Evolutionary conservation across 1,284 basidiomycete genomes (phyloP).

Genomic region (Malassezia obtusa): DNA sequence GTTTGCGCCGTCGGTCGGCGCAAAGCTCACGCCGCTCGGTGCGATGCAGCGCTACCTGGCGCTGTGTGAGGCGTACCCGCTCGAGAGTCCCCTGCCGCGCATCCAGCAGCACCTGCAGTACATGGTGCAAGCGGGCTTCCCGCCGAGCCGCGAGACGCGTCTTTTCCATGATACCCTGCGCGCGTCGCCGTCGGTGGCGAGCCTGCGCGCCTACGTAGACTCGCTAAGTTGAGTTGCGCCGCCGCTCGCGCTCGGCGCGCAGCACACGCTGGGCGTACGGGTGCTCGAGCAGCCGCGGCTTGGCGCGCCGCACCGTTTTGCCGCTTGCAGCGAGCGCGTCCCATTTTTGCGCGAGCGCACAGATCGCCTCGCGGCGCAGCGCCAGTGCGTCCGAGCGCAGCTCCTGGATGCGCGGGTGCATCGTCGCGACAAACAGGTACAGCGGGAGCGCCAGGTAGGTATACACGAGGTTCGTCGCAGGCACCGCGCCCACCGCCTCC

Average conservation of each 20-base stretch:
- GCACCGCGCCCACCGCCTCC: not conserved
- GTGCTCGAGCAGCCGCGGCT: constrained; percentile 9
- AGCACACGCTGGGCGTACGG: constrained; percentile 1
- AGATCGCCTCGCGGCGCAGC: constrained; percentile 13
- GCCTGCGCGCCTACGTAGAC: constrained; percentile 1
- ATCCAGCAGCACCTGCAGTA: constrained; percentile 13
- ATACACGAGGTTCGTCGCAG: not conserved
- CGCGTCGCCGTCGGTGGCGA: not conserved
- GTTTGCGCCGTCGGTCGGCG: constrained; percentile 4
- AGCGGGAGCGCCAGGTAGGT: not conserved
- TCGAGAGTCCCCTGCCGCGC: not conserved
- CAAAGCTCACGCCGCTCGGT: not conserved
- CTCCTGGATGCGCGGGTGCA: constrained; percentile 6
- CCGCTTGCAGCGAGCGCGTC: not conserved
- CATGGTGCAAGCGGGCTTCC: constrained; percentile 5
- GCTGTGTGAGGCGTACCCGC: constrained; percentile 4
- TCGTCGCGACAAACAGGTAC: not conserved
- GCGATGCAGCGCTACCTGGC: constrained; percentile 3
- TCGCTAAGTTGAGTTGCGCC: not conserved
- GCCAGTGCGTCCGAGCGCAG: constrained; percentile 7
- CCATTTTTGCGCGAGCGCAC: constrained; percentile 9
- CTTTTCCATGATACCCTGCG: not conserved
- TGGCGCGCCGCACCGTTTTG: not conserved
- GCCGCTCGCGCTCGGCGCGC: not conserved
- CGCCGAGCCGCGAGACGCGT: constrained; percentile 13